A percentile compares a stretch with the other conserved stretches of the same genome.
Evolutionary conservation across 1,139 yeast genomes (phyloP).

Genomic region (Blastobotrys buckinghamii): DNA sequence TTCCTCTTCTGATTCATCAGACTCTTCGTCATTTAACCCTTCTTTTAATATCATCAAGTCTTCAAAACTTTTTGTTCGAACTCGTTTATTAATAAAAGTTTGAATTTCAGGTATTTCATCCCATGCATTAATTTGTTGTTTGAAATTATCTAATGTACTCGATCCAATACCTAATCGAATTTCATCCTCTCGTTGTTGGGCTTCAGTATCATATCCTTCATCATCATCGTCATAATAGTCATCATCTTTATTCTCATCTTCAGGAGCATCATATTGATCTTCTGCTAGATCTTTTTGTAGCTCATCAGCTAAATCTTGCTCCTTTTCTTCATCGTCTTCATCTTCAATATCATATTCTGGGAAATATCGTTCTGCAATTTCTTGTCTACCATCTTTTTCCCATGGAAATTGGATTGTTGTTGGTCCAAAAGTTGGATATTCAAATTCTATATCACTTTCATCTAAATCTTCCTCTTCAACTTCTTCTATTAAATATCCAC

Average conservation of each 20-base stretch:
- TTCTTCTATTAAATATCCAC: neutral
- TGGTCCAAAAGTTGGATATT: slow-evolving; percentile 10
- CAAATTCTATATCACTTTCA: slow-evolving; percentile 3
- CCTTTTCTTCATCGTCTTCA: neutral
- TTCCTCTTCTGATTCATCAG: neutral
- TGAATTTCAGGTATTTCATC: slow-evolving; percentile 10
- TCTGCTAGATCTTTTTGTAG: neutral
- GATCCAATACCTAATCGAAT: slow-evolving; percentile 4
- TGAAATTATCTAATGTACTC: slow-evolving; percentile 3
- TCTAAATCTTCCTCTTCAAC: neutral
- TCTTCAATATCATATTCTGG: slow-evolving; percentile 5
- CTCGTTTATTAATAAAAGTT: slow-evolving; percentile 3
- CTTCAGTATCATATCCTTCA: slow-evolving; percentile 2
- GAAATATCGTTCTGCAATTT: slow-evolving; percentile 17
- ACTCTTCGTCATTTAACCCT: neutral
- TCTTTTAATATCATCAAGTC: neutral
- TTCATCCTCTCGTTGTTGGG: slow-evolving; percentile 4
- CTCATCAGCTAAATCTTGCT: neutral
- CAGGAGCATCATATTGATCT: neutral
- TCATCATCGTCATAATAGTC: neutral
- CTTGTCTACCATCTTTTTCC: slow-evolving; percentile 9
- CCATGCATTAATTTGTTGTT: slow-evolving; percentile 12
- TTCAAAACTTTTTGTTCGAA: slow-evolving; percentile 5
- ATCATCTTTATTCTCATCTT: neutral
- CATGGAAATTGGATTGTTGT: slow-evolving; percentile 13